Evolutionary conservation across 345 rosid genomes (phyloP).

Genomic region (Euphorbia pulcherrima): DNA sequence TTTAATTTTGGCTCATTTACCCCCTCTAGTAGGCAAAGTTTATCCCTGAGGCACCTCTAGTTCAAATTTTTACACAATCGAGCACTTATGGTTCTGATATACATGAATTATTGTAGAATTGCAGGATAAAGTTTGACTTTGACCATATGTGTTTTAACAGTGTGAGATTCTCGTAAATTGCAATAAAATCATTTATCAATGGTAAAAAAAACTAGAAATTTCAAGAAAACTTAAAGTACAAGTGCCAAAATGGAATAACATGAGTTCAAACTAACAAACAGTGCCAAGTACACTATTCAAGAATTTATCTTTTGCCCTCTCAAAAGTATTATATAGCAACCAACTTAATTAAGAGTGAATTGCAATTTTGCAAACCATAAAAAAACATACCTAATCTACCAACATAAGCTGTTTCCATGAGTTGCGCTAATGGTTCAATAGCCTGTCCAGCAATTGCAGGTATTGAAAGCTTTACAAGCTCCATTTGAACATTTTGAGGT

Average conservation of each 20-base stretch:
- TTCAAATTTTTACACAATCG: neutral
- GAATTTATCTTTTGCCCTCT: neutral
- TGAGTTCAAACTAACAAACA: neutral
- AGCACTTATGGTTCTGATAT: neutral
- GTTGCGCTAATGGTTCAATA: constrained; percentile 78
- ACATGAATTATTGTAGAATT: neutral
- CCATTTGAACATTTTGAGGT: constrained; percentile 38
- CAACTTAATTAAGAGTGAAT: neutral
- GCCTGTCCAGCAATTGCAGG: constrained; percentile 94
- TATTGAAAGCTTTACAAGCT: constrained; percentile 74
- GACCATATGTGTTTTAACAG: neutral
- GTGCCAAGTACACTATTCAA: neutral
- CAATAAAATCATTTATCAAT: neutral
- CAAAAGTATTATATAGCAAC: neutral
- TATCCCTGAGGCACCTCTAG: neutral
- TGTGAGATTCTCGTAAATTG: neutral
- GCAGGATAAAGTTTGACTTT: neutral
- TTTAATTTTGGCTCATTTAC: neutral
- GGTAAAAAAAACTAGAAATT: no score
- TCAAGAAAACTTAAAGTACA: neutral
- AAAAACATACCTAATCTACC: constrained; percentile 64
- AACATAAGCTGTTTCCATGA: constrained; percentile 93
- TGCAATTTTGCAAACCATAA: neutral
- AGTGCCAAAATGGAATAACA: neutral
- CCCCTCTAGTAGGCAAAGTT: neutral